Conservation (phyloP, 2,329 filamentous ascomycete species). For the Stachybotrys chlorohalonatus region DNA sequence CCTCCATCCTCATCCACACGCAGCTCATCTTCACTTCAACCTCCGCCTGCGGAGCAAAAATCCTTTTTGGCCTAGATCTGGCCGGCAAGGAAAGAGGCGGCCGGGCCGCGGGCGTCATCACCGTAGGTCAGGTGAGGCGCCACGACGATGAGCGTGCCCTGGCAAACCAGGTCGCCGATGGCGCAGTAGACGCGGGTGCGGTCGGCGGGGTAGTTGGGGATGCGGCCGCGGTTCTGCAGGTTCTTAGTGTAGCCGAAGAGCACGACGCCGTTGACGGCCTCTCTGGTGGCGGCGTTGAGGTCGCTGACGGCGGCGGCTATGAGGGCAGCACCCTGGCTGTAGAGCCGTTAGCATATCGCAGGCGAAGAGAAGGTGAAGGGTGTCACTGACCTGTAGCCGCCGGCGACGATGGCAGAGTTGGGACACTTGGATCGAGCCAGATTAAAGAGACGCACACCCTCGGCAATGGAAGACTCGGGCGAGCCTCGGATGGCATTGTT, state of each 20-base stretch:
- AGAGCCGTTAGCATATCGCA: neutral
- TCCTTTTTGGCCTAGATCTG: neutral
- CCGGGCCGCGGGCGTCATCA: conserved; percentile 7
- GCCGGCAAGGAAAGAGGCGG: conserved; percentile 13
- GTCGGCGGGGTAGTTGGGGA: conserved; percentile 25
- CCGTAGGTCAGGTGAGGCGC: conserved; percentile 23
- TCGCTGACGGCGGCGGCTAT: conserved; percentile 27
- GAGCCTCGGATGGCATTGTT: conserved; percentile 30
- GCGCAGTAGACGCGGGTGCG: conserved; percentile 29
- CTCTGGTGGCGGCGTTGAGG: conserved; percentile 16
- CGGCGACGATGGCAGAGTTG: conserved; percentile 29
- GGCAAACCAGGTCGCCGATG: conserved; percentile 23
- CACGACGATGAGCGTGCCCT: conserved; percentile 24
- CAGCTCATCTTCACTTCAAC: no score
- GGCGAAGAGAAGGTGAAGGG: neutral
- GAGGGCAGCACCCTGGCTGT: conserved; percentile 32
- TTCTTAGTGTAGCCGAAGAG: conserved; percentile 35
- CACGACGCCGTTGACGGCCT: conserved; percentile 26
- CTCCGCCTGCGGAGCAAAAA: neutral
- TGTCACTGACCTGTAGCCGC: conserved; percentile 21
- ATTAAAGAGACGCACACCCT: conserved; percentile 29
- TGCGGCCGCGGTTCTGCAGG: conserved; percentile 27
- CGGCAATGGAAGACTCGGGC: conserved; percentile 24
- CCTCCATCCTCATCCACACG: neutral
- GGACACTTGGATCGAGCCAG: conserved; percentile 33